These are phyloP conservation scores for Aspergillus nanangensis DNA, from an alignment of 495 filamentous ascomycete genomes.

Conservation along the genomic window DNA sequence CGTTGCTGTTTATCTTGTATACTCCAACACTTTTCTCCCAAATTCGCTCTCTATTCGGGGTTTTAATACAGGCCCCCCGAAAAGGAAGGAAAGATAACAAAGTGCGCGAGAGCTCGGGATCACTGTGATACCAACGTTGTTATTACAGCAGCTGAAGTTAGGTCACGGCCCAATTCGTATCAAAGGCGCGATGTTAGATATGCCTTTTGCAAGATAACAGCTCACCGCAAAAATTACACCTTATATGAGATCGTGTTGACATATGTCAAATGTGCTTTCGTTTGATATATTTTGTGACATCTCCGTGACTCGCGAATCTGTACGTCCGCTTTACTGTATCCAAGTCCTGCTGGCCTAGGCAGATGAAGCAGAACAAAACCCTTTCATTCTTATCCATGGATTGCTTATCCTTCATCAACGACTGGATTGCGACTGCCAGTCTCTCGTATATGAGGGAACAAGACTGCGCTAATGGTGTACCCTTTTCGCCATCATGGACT, in stretches of 20 bases:
- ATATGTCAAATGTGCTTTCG: neutral
- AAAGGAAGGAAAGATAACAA: too few relatives aligned
- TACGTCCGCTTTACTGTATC: neutral
- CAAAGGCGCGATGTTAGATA: neutral
- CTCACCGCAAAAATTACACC: neutral
- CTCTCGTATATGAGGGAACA: neutral
- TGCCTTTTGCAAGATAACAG: neutral
- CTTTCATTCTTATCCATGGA: neutral
- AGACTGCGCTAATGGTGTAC: neutral
- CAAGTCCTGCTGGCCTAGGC: neutral
- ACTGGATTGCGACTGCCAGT: neutral
- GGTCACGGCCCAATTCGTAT: neutral
- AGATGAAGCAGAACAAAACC: neutral
- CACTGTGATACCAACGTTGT: too few relatives aligned
- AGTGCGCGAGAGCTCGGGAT: too few relatives aligned
- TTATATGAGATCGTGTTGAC: neutral
- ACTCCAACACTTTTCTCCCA: too few relatives aligned
- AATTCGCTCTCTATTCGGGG: too few relatives aligned
- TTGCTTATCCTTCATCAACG: neutral
- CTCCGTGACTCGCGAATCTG: neutral
- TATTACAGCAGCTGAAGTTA: neutral
- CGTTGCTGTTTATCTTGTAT: too few relatives aligned
- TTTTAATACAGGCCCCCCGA: too few relatives aligned
- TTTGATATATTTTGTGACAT: neutral
- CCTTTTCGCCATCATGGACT: neutral